Evolutionary conservation across 2,329 filamentous ascomycete species (phyloP), one percentile per base, ranked within the genome.

Genomic region (Monosporascus sp.): DNA sequence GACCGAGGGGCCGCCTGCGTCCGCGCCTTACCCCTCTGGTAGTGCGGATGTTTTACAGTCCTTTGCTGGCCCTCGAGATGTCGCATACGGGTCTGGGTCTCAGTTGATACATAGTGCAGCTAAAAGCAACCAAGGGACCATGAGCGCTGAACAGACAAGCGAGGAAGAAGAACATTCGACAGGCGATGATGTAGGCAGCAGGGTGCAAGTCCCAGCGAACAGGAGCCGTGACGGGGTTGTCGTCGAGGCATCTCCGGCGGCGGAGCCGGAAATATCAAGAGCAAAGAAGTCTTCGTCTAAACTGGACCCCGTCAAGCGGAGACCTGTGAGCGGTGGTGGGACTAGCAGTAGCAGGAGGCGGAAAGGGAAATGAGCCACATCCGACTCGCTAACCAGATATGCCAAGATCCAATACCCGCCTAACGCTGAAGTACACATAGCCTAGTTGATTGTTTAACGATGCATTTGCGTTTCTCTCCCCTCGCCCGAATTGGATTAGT

Each of bases 261-360:
- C 64, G 25, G 65, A 68, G 45, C 61, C 54, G 47, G 58, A 59
- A 34, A 60, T 62, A 24, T 60, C 64, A 51, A 70, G 60, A 57
- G 66, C 60, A 57, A 78, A 75, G 67, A 74, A 72, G 57, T 64
- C 70, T 54, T 68, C 71, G 22, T 69, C 73, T 41, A 34, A 34
- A 34, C 9, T 9, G 9, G 31, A 34, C 11, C 67, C 72, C 18
- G 57, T 64, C n/a, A 76, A 76, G 62, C 68, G 70, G 57, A 77
- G 74, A 52, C 58, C 66, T 6, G 64, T 65, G 27, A 66, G 61
- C 66, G 57, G 64, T 49, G 53, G 51, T 18, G 44, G 34, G 18
- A 24, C 55, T 51, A 49, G 47, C 25, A 51, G 54, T 48, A 53
- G 56, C 37, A 65, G 61, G 50, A 64, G 62, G 49, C 60, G 65